Evolutionary conservation across 2,329 filamentous ascomycete species (phyloP), one percentile per base, ranked within the genome.

Genomic region (Aspergillus fructus): DNA sequence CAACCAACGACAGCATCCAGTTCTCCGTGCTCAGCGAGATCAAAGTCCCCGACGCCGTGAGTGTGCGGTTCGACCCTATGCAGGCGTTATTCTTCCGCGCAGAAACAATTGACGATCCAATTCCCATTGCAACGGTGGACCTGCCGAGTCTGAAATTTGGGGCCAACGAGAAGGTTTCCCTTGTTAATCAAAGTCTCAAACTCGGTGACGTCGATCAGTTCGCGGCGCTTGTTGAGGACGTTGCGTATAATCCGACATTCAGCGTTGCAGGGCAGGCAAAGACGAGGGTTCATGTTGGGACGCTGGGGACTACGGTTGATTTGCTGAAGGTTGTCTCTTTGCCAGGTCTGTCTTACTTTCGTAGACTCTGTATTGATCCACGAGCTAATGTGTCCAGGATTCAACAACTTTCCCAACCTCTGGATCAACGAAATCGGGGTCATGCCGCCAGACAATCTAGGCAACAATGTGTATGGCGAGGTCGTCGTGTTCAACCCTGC

Each of bases 1-100:
- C 56, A 2, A 55, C 27, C 13, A 58, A 58, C 51, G 51, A 58
- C 41, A 58, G 51, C 23, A 58, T 58, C 41, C 51, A 52, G 8
- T 58, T 58, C 37, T 58, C 56, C 4, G 23, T 54, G 7, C 19
- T 51, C 21, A 58, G 46, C 41, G 24, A 53, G 2, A 47, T 58
- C 33, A 41, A 23, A 11, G 50, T 58, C 11, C 56, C 56, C 24
- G 51, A 55, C 11, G 53, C 51, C 2, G 12, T 58, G 3, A 50
- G 6, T 11, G 23, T 58, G 3, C n/a, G 5, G 4, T 19, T 58
- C 9, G 49, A 55, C 30, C 19, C 51, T 1, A 58, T 48, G 49
- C 33, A 51, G 5, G 56, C 47, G 7, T 27, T 49, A 7, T 47
- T 58, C 42, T 58, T 55, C 33, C 51, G 53, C 21, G 30, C 46